Base-by-base conservation (phyloP, 345 rosid species). In the Pugionium cornutum region DNA sequence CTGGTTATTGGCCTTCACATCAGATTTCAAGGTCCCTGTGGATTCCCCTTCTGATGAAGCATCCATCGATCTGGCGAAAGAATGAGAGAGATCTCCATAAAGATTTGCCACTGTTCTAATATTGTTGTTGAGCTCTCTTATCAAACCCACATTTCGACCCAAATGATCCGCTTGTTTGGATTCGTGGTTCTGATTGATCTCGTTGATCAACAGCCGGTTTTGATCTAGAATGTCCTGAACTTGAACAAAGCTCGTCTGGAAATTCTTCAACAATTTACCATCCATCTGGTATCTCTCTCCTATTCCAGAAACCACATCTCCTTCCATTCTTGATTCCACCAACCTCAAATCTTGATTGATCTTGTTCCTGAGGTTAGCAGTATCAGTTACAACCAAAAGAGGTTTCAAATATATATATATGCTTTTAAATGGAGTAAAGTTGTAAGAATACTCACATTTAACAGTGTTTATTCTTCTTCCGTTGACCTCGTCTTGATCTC, bases 101-200 rank as follows among this genome's bases (percentile, higher is more conserved):
- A 92, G 90, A 78, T 78, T 83, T 28, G 89, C 95, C 28, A 85
- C 96, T 46, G 91, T 82, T 62, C 89, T 86, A 47, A 92, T 87
- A 59, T 92, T 89, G 83, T 83, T 87, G 58, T 92, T 92, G 53
- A 92, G 92, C 76, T 92, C 95, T 75, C 82, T 83, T 10, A 92
- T 92, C 77, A 92, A 74, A 43, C 92, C 92, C 34, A 89, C 96
- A 58, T 89, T 89, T 52, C 85, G 65, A 59, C 85, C 82, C 74
- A 91, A 74, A 74, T 84, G 83, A 70, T 85, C 92, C 0, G 88
- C 92, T 76, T 80, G 79, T 73, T 81, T 91, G 0, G 96, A 91
- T 69, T 85, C 96, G 4, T 91, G 96, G 70, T 91, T 91, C 63
- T 83, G 87, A 71, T 89, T 91, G 58, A 91, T 91, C 83, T 85